Evolutionary conservation across 2,329 filamentous ascomycete species (phyloP).

Genomic region (Pseudocercospora ulei): DNA sequence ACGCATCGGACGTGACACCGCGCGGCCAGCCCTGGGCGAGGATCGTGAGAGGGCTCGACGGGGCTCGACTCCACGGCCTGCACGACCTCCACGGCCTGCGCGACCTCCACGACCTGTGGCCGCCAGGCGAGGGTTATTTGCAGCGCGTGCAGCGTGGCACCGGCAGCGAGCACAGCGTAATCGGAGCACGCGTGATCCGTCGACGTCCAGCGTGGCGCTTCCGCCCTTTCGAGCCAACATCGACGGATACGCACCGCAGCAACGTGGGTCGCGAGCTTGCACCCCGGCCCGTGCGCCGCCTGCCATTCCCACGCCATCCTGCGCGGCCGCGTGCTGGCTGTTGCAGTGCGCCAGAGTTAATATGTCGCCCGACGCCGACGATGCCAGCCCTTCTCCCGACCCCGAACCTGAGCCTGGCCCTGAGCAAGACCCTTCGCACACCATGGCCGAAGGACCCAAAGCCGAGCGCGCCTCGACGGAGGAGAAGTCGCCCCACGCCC

Average conservation of each 20-base stretch:
- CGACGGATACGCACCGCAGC: slow-evolving; percentile 25
- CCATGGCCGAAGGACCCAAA: slow-evolving; percentile 38
- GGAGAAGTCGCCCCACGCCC: slow-evolving; percentile 30
- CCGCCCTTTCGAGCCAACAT: slow-evolving; percentile 16
- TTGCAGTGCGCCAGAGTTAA: slow-evolving; percentile 34
- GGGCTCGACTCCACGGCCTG: slow-evolving; percentile 4
- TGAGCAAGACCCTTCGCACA: slow-evolving; percentile 35
- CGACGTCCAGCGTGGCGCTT: slow-evolving; percentile 12
- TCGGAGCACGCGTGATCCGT: slow-evolving; percentile 22
- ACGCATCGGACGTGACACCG: slow-evolving; percentile 16
- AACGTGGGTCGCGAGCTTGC: slow-evolving; percentile 36
- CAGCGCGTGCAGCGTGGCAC: slow-evolving; percentile 8
- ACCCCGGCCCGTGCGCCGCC: slow-evolving; percentile 31
- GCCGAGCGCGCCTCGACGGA: slow-evolving; percentile 36
- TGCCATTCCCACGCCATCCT: slow-evolving; percentile 29
- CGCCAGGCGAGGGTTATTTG: slow-evolving; percentile 14
- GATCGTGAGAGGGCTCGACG: slow-evolving; percentile 14
- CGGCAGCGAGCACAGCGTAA: slow-evolving; percentile 17
- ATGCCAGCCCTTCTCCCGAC: slow-evolving; percentile 40
- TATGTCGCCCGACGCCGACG: slow-evolving; percentile 45
- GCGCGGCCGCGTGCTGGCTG: slow-evolving; percentile 19
- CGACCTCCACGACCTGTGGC: slow-evolving; percentile 10
- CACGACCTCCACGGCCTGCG: slow-evolving; percentile 13
- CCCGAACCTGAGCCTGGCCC: slow-evolving; percentile 41
- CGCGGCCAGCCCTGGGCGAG: slow-evolving; percentile 10